Evolutionary conservation across 1,284 basidiomycete species (phyloP).

Genomic region (Coniferiporia weirii): DNA sequence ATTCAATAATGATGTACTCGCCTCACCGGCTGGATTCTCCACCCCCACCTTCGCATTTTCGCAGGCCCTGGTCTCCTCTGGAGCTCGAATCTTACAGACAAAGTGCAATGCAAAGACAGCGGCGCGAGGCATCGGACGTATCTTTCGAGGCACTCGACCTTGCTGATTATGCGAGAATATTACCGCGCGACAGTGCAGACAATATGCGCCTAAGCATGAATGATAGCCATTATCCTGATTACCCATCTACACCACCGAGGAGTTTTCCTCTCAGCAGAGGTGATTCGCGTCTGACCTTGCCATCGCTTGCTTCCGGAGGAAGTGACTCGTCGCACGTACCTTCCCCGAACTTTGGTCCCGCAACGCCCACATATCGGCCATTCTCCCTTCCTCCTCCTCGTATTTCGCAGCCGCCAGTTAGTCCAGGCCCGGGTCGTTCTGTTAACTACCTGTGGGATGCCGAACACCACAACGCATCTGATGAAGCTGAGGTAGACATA

Average conservation of each 20-base stretch:
- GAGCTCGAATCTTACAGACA: slow-evolving; percentile 29
- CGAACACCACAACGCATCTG: slow-evolving; percentile 15
- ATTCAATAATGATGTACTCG: slow-evolving; percentile 25
- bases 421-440: slow-evolving; percentile 6
- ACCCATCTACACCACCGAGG: slow-evolving; percentile 35
- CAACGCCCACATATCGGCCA: slow-evolving; percentile 30
- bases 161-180: slow-evolving; percentile 56
- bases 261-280: slow-evolving; percentile 34
- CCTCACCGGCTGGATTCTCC: slow-evolving; percentile 44
- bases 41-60: slow-evolving; percentile 45
- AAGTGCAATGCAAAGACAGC: slow-evolving; percentile 27
- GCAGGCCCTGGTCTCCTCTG: slow-evolving; percentile 55
- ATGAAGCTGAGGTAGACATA: slow-evolving; percentile 39
- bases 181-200: slow-evolving; percentile 23
- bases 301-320: slow-evolving; percentile 44
- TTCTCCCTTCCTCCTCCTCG: slow-evolving; percentile 42
- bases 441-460: slow-evolving; percentile 18
- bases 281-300: slow-evolving; percentile 33
- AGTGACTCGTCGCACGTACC: slow-evolving; percentile 36
- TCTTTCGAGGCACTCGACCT: slow-evolving; percentile 67
- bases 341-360: slow-evolving; percentile 25
- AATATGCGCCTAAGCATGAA: background rate
- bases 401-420: background rate
- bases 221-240: slow-evolving; percentile 30
- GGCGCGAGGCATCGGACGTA: slow-evolving; percentile 51